These are phyloP conservation scores for Drechmeria coniospora DNA, from an alignment of 2,329 filamentous ascomycete genomes.

Conservation along the genomic window DNA sequence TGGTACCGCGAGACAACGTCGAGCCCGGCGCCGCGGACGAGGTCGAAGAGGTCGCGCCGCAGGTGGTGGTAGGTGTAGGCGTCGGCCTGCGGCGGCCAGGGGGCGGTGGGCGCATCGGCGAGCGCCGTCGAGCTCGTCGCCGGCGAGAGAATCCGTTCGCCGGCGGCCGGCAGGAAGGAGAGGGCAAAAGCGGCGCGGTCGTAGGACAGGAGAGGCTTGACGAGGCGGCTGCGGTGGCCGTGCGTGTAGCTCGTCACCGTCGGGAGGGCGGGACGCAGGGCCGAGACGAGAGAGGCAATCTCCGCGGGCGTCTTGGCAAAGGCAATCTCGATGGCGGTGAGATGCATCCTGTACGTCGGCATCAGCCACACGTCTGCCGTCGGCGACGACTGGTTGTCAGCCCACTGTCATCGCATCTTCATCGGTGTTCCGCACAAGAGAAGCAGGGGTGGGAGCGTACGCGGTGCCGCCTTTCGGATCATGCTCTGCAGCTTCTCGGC, in stretches of 20 bases:
- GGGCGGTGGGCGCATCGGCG: no score
- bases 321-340: constrained; percentile 74
- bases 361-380: constrained; percentile 67
- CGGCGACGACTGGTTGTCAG: no score
- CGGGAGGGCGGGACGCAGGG: constrained; percentile 39
- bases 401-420: no score
- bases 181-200: constrained; percentile 76
- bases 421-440: neutral
- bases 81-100: constrained; percentile 46
- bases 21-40: constrained; percentile 46
- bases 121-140: no score
- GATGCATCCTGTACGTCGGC: constrained; percentile 62
- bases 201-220: constrained; percentile 71
- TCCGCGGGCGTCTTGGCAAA: constrained; percentile 59
- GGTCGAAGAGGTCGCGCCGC: constrained; percentile 57
- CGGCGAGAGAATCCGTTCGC: constrained; percentile 32
- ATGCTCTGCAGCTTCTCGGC: constrained; percentile 53
- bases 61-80: constrained; percentile 82
- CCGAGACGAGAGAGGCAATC: constrained; percentile 45
- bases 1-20: constrained; percentile 65
- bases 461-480: constrained; percentile 48
- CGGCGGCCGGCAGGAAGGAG: constrained; percentile 69
- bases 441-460: constrained; percentile 31
- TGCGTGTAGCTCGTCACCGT: constrained; percentile 51
- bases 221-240: constrained; percentile 53